A percentile compares a stretch with the other conserved stretches of the same genome.
Evolutionary conservation across 768 basidiomycete species (phyloP).

Genomic region (Tylopilus plumbeoviolaceoides): DNA sequence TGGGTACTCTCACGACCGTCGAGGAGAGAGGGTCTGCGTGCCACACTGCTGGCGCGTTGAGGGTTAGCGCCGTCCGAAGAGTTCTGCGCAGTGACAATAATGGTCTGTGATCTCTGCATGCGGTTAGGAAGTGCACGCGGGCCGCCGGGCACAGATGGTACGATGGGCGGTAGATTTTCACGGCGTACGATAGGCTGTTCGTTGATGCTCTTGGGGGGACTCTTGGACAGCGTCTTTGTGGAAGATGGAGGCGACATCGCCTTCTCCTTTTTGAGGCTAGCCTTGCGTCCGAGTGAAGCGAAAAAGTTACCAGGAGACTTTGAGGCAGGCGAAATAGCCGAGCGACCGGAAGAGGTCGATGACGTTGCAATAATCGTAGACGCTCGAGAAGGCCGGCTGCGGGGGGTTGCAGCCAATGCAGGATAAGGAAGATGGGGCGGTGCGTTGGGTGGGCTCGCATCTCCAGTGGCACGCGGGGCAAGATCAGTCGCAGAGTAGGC

Average conservation of each 20-base stretch:
- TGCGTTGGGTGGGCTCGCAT: constrained; percentile 49
- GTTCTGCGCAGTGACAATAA: constrained; percentile 41
- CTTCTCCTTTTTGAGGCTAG: constrained; percentile 47
- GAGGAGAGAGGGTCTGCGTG: constrained; percentile 29
- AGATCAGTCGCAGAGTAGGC: constrained; percentile 77
- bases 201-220: constrained; percentile 27
- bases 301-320: constrained; percentile 63
- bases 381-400: constrained; percentile 23
- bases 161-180: constrained; percentile 25
- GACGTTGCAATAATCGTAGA: constrained; percentile 36
- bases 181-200: constrained; percentile 29
- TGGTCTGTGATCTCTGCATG: constrained; percentile 63
- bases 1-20: constrained; percentile 18
- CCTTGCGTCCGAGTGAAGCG: constrained; percentile 67
- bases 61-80: constrained; percentile 11
- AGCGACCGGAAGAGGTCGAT: constrained; percentile 46
- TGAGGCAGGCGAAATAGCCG: constrained; percentile 39
- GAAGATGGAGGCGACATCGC: constrained; percentile 30
- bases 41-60: constrained; percentile 31
- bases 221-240: constrained; percentile 35
- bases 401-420: constrained; percentile 45
- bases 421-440: constrained; percentile 74
- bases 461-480: constrained; percentile 41
- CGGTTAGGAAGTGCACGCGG: constrained; percentile 67
- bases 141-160: constrained; percentile 66